Evolutionary conservation across 2,329 filamentous ascomycete genomes (phyloP).

Genomic region (Aspergillus viridinutans): DNA sequence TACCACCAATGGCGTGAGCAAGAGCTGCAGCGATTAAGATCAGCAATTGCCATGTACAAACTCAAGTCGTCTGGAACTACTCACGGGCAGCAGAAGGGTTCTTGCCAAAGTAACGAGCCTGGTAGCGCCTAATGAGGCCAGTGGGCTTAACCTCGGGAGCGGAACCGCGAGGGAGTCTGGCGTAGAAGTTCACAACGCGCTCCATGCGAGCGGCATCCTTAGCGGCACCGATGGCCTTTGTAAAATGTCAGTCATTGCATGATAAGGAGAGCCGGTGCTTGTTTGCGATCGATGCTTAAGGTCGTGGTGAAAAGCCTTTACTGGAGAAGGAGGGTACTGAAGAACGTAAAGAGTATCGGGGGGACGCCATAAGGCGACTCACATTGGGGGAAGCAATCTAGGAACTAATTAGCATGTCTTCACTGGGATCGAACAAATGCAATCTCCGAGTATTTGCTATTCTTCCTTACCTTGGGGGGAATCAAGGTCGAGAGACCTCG

Average conservation of each 20-base stretch:
- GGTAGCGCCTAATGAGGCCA: constrained; percentile 84
- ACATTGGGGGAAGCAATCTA: constrained; percentile 40
- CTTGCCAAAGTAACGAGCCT: constrained; percentile 85
- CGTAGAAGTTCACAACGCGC: constrained; percentile 97
- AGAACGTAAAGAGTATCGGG: constrained; percentile 6
- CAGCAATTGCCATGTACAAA: background rate
- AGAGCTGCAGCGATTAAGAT: constrained; percentile 59
- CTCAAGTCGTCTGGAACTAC: constrained; percentile 36
- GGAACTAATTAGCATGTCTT: constrained; percentile 36
- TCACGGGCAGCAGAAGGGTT: constrained; percentile 84
- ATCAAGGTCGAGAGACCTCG: constrained; percentile 97
- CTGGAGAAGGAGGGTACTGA: constrained; percentile 12
- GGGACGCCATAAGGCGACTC: constrained; percentile 19
- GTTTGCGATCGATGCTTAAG: constrained; percentile 4
- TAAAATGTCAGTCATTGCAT: constrained; percentile 31
- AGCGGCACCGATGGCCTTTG: constrained; percentile 85
- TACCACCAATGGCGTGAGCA: constrained; percentile 73
- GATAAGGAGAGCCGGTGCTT: constrained; percentile 5
- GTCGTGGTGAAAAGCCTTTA: constrained; percentile 23
- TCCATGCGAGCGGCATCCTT: constrained; percentile 97
- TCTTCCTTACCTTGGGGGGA: constrained; percentile 80
- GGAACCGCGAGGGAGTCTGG: constrained; percentile 89
- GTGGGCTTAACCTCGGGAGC: constrained; percentile 78
- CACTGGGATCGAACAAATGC: constrained; percentile 11
- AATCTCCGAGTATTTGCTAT: constrained; percentile 4